phyloP scores from a whole-genome alignment of 768 basidiomycete genomes.

The Amanita exitialis region DNA sequence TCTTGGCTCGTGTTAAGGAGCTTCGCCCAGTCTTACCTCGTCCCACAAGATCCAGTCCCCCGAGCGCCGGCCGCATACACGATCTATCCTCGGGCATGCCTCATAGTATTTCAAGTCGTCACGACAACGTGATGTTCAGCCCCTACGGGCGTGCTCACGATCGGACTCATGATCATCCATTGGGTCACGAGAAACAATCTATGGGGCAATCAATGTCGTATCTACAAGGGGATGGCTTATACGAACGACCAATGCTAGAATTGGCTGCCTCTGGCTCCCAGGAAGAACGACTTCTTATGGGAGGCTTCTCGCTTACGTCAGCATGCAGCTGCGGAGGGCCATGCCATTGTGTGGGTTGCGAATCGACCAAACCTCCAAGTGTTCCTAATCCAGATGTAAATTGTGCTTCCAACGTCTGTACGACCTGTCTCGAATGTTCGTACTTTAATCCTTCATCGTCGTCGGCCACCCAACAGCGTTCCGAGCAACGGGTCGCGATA shows the following conservation, averaged over 20 bases:
- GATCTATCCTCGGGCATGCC: slow-evolving; percentile 35
- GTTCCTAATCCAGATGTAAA: slow-evolving; percentile 26
- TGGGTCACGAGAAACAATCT: slow-evolving; percentile 5
- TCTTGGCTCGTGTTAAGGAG: slow-evolving; percentile 52
- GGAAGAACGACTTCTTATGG: slow-evolving; percentile 10
- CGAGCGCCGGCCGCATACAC: slow-evolving; percentile 30
- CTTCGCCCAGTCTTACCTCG: slow-evolving; percentile 66
- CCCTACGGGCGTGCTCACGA: slow-evolving; percentile 67
- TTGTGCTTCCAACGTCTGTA: slow-evolving; percentile 24
- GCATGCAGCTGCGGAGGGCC: slow-evolving; percentile 53
- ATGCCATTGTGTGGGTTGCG: slow-evolving; percentile 58
- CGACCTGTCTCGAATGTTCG: slow-evolving; percentile 54
- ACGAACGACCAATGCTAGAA: slow-evolving; percentile 21
- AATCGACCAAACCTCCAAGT: slow-evolving; percentile 27
- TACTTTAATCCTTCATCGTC: slow-evolving; percentile 34
- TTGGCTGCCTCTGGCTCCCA: slow-evolving; percentile 17
- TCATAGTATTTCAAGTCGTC: slow-evolving; percentile 30
- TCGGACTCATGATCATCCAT: slow-evolving; percentile 21
- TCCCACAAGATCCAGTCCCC: slow-evolving; percentile 19
- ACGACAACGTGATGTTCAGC: slow-evolving; percentile 41
- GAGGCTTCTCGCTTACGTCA: slow-evolving; percentile 20
- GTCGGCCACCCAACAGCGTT: slow-evolving; percentile 26
- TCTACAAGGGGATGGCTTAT: slow-evolving; percentile 16
- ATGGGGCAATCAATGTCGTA: slow-evolving; percentile 16
- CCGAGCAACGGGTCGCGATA: slow-evolving; percentile 33